Evolutionary conservation across 371 early-diverging fungal species (phyloP).

Genomic region (Mortierella polycephala): DNA sequence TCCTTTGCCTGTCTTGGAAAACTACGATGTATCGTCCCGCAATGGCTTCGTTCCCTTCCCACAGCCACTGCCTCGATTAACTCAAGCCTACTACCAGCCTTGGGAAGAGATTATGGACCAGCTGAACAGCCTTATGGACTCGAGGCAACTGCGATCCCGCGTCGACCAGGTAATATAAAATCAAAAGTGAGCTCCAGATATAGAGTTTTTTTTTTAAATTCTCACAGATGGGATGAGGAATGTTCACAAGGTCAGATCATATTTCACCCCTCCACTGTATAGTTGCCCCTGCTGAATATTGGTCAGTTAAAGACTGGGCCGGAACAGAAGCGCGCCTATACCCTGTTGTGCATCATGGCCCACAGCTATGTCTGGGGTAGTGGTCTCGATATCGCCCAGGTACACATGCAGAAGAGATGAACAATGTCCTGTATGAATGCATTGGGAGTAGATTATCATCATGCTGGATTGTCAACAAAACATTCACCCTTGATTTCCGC

Average conservation of each 20-base stretch:
- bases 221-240: too few species aligned
- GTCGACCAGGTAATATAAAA: slow-evolving; percentile 68
- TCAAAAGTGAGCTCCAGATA: too few species aligned
- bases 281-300: slow-evolving; percentile 80
- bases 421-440: not conserved
- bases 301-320: slow-evolving; percentile 60
- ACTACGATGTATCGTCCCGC: slow-evolving; percentile 37
- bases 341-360: slow-evolving; percentile 83
- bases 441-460: not conserved
- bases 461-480: not conserved
- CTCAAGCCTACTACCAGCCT: slow-evolving; percentile 77
- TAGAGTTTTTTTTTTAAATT: not conserved
- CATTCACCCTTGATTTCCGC: not conserved
- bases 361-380: slow-evolving; percentile 92
- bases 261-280: not conserved
- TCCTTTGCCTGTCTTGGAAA: slow-evolving; percentile 32
- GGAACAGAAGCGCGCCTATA: slow-evolving; percentile 83
- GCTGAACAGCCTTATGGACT: slow-evolving; percentile 75
- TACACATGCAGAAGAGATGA: slow-evolving; percentile 63
- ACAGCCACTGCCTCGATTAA: slow-evolving; percentile 76
- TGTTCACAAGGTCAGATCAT: too few species aligned
- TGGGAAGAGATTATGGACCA: slow-evolving; percentile 89
- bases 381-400: slow-evolving; percentile 60
- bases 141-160: slow-evolving; percentile 72
- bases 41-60: slow-evolving; percentile 46